Percentiles rank a stretch among this genome's conserved stretches.
These are phyloP conservation scores for Aspergillus udagawae DNA, from an alignment of 2,329 filamentous ascomycete species.

Conservation along the genomic window DNA sequence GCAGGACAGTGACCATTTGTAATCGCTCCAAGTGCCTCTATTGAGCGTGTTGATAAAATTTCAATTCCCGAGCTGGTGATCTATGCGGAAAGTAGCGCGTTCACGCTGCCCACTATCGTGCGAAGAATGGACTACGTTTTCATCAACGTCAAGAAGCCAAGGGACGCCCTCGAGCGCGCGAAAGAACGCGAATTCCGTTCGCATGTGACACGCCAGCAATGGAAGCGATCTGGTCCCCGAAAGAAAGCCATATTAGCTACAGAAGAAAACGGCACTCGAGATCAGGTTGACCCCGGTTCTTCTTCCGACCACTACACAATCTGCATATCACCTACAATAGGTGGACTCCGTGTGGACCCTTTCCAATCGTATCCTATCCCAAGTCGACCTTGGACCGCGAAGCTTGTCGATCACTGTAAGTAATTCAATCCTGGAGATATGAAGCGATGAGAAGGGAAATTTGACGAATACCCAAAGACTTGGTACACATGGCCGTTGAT, in stretches of 20 bases:
- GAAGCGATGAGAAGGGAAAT: too few species aligned
- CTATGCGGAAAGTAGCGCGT: too few species aligned
- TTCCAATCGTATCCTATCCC: slow-evolving; percentile 35
- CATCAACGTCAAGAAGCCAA: slow-evolving; percentile 23
- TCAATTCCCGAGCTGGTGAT: too few species aligned
- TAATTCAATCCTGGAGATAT: not conserved
- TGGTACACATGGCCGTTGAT: slow-evolving; percentile 38
- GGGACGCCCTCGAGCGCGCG: slow-evolving; percentile 21
- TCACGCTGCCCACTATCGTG: too few species aligned
- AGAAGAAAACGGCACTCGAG: too few species aligned
- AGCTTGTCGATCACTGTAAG: slow-evolving; percentile 33
- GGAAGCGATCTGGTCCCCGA: slow-evolving; percentile 10
- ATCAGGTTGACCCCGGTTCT: too few species aligned
- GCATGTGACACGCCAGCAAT: slow-evolving; percentile 25
- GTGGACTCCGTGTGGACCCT: slow-evolving; percentile 25
- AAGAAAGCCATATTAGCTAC: not conserved
- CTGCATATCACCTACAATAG: slow-evolving; percentile 16
- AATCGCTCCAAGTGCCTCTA: too few species aligned
- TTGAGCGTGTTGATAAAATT: too few species aligned
- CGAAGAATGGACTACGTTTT: slow-evolving; percentile 18
- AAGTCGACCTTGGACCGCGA: slow-evolving; percentile 33
- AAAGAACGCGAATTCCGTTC: slow-evolving; percentile 23
- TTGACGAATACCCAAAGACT: slow-evolving; percentile 20
- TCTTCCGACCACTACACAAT: slow-evolving; percentile 2
- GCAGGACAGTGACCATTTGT: too few species aligned